phyloP scores from a whole-genome alignment of 192 early-diverging fungal species.

The Thamnidium elegans region DNA sequence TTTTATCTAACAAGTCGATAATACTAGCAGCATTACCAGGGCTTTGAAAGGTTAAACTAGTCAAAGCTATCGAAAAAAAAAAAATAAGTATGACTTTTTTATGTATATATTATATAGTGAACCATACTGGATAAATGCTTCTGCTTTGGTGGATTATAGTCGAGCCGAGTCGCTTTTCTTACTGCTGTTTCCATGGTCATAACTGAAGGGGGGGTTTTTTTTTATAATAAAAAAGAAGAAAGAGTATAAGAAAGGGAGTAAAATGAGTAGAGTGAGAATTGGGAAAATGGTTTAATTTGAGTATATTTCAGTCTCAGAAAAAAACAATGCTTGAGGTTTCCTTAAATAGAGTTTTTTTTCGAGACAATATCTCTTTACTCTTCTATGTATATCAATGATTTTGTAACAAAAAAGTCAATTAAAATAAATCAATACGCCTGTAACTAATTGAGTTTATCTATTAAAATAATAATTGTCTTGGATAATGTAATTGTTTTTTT shows the following conservation, averaged over 20 bases:
- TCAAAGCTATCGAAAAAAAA: constrained; percentile 8
- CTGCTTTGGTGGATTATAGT: constrained; percentile 92
- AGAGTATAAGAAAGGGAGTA: background rate
- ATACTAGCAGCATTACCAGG: constrained; percentile 43
- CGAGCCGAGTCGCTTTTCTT: constrained; percentile 78
- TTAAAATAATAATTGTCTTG: too few relatives aligned
- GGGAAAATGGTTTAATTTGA: too few relatives aligned
- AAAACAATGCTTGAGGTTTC: too few relatives aligned
- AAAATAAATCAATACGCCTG: too few relatives aligned
- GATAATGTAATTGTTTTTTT: too few relatives aligned
- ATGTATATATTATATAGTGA: too few relatives aligned
- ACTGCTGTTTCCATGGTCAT: constrained; percentile 53
- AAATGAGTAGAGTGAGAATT: background rate
- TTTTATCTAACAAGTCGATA: constrained; percentile 40
- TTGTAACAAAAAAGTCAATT: too few relatives aligned
- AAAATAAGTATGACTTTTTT: background rate
- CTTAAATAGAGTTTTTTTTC: too few relatives aligned
- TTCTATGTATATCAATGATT: too few relatives aligned
- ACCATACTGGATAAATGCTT: constrained; percentile 81
- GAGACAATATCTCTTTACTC: too few relatives aligned
- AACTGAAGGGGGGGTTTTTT: background rate
- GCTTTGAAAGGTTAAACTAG: constrained; percentile 30
- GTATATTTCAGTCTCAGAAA: too few relatives aligned
- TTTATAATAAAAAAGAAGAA: background rate
- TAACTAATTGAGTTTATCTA: too few relatives aligned